These are phyloP conservation scores for Populus hybrid DNA, from an alignment of 441 rosid genomes.

Conservation along the genomic window DNA sequence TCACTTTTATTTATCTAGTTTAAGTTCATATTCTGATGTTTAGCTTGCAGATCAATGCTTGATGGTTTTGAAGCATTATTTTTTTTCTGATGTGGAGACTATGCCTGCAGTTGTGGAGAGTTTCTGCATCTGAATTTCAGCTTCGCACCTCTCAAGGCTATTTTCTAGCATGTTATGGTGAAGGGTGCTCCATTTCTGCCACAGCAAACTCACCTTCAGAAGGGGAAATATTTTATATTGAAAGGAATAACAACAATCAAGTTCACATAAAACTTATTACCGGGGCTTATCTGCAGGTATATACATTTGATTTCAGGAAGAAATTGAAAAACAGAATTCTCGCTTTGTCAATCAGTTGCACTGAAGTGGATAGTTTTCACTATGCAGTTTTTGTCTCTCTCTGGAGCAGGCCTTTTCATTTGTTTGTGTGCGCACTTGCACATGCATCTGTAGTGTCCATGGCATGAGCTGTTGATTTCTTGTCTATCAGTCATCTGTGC, in stretches of 20 bases:
- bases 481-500: no score
- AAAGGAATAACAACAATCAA: slow-evolving; percentile 41
- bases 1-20: not conserved
- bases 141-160: slow-evolving; percentile 54
- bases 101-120: slow-evolving; percentile 59
- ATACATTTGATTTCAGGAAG: not conserved
- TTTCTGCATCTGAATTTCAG: slow-evolving; percentile 52
- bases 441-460: no score
- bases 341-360: no score
- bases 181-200: slow-evolving; percentile 48
- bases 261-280: slow-evolving; percentile 48
- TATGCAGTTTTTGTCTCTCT: no score
- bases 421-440: no score
- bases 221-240: slow-evolving; percentile 46
- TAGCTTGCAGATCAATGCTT: not conserved
- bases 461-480: no score
- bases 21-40: not conserved
- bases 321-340: not conserved
- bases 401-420: no score
- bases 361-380: no score
- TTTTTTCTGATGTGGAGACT: not conserved
- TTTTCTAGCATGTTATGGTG: slow-evolving; percentile 60
- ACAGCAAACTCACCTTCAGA: slow-evolving; percentile 45
- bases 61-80: not conserved
- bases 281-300: slow-evolving; percentile 66